Evolutionary conservation across 208 protist species (phyloP).

Genomic region (Balamuthia mandrillaris): DNA sequence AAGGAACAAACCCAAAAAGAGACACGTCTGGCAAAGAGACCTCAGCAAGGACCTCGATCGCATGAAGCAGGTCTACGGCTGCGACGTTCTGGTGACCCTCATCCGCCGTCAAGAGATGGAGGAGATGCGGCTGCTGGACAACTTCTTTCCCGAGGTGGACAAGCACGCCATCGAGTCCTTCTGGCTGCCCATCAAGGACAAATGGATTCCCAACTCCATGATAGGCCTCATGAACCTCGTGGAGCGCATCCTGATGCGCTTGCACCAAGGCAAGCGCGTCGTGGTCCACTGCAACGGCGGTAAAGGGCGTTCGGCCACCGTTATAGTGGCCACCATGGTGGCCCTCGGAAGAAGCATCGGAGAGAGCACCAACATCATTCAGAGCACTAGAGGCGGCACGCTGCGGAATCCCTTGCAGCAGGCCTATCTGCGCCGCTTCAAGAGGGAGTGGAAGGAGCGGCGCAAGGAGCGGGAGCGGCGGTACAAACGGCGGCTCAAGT

Average conservation of each 20-base stretch:
- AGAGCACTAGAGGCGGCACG: neutral
- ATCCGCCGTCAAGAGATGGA: neutral
- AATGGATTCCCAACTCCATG: slow-evolving; percentile 28
- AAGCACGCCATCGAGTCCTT: neutral
- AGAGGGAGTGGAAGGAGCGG: neutral
- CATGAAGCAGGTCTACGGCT: neutral
- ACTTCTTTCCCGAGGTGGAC: slow-evolving; percentile 7
- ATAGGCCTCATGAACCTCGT: neutral
- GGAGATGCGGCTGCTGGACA: neutral
- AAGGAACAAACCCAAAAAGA: slow-evolving; percentile 24
- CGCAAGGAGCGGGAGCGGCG: neutral
- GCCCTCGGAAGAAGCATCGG: neutral
- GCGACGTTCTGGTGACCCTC: slow-evolving; percentile 30
- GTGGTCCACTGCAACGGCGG: slow-evolving; percentile 35
- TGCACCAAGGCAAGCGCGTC: slow-evolving; percentile 15
- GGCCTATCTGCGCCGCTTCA: neutral
- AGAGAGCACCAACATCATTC: neutral
- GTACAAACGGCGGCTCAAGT: neutral
- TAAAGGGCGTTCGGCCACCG: slow-evolving; percentile 10
- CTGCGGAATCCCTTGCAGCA: slow-evolving; percentile 21
- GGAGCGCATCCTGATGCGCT: neutral
- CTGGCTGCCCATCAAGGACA: slow-evolving; percentile 37
- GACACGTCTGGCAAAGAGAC: neutral
- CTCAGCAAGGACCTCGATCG: slow-evolving; percentile 23
- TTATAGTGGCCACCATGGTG: neutral